Percentiles rank a stretch among this genome's conserved stretches.
Conservation (phyloP, 2,329 filamentous ascomycete genomes). For the Fusarium udum region DNA sequence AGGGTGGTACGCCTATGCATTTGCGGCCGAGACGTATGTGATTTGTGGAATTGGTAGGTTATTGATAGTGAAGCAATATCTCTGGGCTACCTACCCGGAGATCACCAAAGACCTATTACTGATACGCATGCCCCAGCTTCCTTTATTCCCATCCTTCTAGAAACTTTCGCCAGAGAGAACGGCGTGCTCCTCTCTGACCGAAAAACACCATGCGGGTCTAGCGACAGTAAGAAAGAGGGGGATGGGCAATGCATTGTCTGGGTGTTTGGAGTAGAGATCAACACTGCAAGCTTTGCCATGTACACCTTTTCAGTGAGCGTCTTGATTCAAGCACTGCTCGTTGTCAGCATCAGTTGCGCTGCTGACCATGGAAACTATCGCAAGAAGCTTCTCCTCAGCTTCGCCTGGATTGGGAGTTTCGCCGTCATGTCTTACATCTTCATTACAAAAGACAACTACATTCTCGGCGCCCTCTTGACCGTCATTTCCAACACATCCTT, state of each 20-base stretch:
- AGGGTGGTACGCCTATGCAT: constrained; percentile 96
- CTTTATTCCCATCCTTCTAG: constrained; percentile 94
- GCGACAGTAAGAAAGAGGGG: constrained; percentile 61
- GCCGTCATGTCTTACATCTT: constrained; percentile 90
- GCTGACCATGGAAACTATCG: constrained; percentile 94
- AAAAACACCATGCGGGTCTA: constrained; percentile 76
- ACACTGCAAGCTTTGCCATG: constrained; percentile 97
- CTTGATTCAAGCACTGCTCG: constrained; percentile 84
- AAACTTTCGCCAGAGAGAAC: constrained; percentile 91
- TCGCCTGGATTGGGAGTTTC: constrained; percentile 82
- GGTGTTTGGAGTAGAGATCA: constrained; percentile 85
- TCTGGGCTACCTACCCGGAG: background rate
- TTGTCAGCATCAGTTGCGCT: constrained; percentile 95
- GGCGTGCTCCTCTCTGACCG: constrained; percentile 85
- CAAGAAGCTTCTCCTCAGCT: constrained; percentile 86
- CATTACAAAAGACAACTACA: constrained; percentile 77
- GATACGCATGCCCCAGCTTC: constrained; percentile 66
- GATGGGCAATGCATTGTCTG: constrained; percentile 82
- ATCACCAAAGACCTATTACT: constrained; percentile 1
- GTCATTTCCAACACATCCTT: constrained; percentile 94
- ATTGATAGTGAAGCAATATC: background rate
- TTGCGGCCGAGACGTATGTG: constrained; percentile 95
- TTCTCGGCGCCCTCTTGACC: constrained; percentile 83
- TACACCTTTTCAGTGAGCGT: constrained; percentile 97
- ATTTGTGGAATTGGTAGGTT: constrained; percentile 79